Evolutionary conservation across 208 protist species (phyloP), one percentile per base, ranked within the genome.

Genomic region (Trypanosomatidae sp.): DNA sequence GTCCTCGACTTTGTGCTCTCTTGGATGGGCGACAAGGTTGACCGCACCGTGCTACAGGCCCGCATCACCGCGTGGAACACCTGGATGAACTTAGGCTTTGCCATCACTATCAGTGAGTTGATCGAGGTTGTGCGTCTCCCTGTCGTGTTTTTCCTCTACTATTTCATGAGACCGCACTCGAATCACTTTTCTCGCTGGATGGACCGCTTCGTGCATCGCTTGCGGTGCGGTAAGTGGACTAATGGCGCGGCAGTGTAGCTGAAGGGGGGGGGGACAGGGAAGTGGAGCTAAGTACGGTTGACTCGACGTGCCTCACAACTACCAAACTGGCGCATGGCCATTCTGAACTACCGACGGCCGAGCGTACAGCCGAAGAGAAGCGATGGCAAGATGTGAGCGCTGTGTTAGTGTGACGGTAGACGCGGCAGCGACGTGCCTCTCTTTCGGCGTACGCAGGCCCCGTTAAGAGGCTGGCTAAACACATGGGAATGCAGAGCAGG

Each of bases 41-140:
- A 91, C 47, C 73, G 65, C 53, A 68, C 81, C 25, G 71, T 70
- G 80, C 82, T 88, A 68, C 77, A 87, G 69, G 71, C 1, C 12
- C 74, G 79, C 52, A 79, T 91, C 41, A 79, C 81, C 69, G 77
- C 86, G 50, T 91, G 86, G 86, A 77, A 81, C 15, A 79, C 71
- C 13, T 91, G 85, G 64, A 71, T 80, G 25, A 77, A 91, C 74
- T 62, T 91, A 52, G 86, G 83, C 43, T 87, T 88, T 74, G 86
- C 86, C 19, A 79, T 91, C 64, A 78, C 85, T 7, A 80, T 91
- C 66, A 88, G 85, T 75, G 83, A 91, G 66, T 73, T 85, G 67
- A 62, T 86, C 4, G 86, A 89, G 72, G 55, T 89, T 22, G 69
- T 85, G 25, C 81, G 83, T 41, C 76, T 91, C 28, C 86, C 86